Base-by-base conservation (phyloP, 2,329 filamentous ascomycete genomes). In the Trichoderma citrinoviride region DNA sequence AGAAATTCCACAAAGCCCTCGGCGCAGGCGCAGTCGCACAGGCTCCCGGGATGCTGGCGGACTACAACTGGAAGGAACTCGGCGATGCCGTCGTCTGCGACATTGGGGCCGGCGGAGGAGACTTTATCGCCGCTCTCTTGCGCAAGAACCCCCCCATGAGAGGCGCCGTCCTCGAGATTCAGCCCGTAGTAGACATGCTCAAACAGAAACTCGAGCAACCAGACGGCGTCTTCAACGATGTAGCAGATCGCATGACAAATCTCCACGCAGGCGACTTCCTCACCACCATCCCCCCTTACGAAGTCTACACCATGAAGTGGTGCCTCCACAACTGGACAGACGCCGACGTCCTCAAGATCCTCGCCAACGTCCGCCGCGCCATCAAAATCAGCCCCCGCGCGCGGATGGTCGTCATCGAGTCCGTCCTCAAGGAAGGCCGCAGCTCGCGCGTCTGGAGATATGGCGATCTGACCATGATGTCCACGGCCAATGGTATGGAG, bases 381-480 rank as follows among this genome's bases (percentile, higher is more conserved):
- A 76, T 80, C 19, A 67, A 68, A 2, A 43, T 33, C 3, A 66
- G 67, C 0, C 67, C 68, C 0, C 65, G 65, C 8, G 72, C 70
- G 44, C 70, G 78, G 2, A 65, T 81, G 8, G 66, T 81, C 2
- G 68, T 80, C 4, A 46, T 80, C 3, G 78, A 81, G 64, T 73
- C 76, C 0, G 66, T 80, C 1, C 67, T 80, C 23, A 47, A 56
- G 1, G 73, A 77, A 55, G 72, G 75, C 0, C 69, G 71, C 6
- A 72, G 63, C 8, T 67, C 67, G 1, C 65, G 76, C 7, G 66
- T 81, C 15, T 71, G 71, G 5, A 60, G 74, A 33, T 80, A 78
- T 61, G 79, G 71, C 1, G 78, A 81, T 66, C 68, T 81, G 19
- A 77, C 74, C 54, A 80, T 80, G 78, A 77, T 79, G 77, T 70